phyloP scores from a whole-genome alignment of 2,329 filamentous ascomycete species.

The Aspergillus eucalypticola region DNA sequence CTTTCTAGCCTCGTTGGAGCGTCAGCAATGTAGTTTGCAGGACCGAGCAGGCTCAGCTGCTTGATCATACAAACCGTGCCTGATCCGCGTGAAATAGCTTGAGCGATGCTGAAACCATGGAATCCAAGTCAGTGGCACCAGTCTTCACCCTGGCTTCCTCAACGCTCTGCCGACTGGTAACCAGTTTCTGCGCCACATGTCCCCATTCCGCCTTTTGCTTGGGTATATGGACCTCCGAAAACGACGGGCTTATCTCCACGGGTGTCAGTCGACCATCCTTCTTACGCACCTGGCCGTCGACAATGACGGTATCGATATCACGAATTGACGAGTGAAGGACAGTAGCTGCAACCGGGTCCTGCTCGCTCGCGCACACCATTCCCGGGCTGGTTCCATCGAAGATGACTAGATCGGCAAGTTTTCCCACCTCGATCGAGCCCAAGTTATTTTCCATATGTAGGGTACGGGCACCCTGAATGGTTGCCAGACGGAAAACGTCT shows the following conservation, averaged over 20 bases:
- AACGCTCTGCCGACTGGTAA: background rate
- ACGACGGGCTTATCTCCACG: background rate
- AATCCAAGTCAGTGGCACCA: background rate
- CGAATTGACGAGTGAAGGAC: constrained; percentile 28
- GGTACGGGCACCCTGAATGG: constrained; percentile 33
- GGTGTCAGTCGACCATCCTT: background rate
- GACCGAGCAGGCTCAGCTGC: no score
- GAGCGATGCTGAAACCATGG: background rate
- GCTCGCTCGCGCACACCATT: constrained; percentile 29
- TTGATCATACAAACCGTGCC: background rate
- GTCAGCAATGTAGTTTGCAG: no score
- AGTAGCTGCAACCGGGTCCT: constrained; percentile 32
- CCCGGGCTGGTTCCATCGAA: constrained; percentile 29
- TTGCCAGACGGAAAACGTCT: constrained; percentile 31
- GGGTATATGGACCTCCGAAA: background rate
- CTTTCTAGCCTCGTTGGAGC: no score
- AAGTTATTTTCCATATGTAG: constrained; percentile 28
- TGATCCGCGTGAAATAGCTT: background rate
- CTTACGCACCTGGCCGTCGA: background rate
- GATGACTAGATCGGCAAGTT: constrained; percentile 33
- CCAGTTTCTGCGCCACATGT: background rate
- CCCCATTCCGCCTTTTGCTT: background rate
- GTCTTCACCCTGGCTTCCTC: background rate
- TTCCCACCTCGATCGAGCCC: constrained; percentile 30
- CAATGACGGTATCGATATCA: background rate